Conservation (phyloP, 2,329 filamentous ascomycete genomes). For the Diplodia mutila region DNA sequence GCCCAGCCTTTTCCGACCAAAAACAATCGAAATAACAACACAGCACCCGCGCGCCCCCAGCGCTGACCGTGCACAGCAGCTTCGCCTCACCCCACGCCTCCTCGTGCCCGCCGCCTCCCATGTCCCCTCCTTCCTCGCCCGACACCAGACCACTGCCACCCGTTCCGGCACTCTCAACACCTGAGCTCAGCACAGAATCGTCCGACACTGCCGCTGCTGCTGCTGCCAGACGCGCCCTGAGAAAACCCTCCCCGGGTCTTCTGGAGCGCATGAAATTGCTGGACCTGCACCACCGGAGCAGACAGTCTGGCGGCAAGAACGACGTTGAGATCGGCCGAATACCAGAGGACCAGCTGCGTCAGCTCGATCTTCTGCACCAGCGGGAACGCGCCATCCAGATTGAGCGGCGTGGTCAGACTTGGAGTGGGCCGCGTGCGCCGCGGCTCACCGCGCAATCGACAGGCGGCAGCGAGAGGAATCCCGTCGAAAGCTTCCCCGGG, state of each 20-base stretch:
- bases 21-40: conserved; percentile 21
- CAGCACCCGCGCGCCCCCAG: conserved; percentile 19
- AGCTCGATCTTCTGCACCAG: conserved; percentile 67
- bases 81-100: conserved; percentile 17
- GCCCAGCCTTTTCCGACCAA: conserved; percentile 16
- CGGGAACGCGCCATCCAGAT: conserved; percentile 61
- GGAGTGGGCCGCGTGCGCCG: conserved; percentile 60
- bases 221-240: conserved; percentile 37
- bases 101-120: conserved; percentile 23
- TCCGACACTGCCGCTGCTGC: conserved; percentile 10
- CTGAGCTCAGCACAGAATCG: conserved; percentile 11
- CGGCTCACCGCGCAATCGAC: conserved; percentile 39
- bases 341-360: conserved; percentile 69
- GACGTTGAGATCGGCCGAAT: conserved; percentile 66
- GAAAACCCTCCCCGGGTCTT: conserved; percentile 48
- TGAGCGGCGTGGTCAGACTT: conserved; percentile 70
- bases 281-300: conserved; percentile 41
- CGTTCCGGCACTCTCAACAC: conserved; percentile 11
- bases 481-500: conserved; percentile 31
- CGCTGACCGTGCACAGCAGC: conserved; percentile 24
- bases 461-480: conserved; percentile 37
- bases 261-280: conserved; percentile 50
- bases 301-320: conserved; percentile 37
- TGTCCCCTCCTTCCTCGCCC: conserved; percentile 22
- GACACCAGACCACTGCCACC: conserved; percentile 17